Percentiles rank a stretch among this genome's conserved stretches.
Evolutionary conservation across 352 stramenopile species (phyloP).

Genomic region (Pythium periplocum): DNA sequence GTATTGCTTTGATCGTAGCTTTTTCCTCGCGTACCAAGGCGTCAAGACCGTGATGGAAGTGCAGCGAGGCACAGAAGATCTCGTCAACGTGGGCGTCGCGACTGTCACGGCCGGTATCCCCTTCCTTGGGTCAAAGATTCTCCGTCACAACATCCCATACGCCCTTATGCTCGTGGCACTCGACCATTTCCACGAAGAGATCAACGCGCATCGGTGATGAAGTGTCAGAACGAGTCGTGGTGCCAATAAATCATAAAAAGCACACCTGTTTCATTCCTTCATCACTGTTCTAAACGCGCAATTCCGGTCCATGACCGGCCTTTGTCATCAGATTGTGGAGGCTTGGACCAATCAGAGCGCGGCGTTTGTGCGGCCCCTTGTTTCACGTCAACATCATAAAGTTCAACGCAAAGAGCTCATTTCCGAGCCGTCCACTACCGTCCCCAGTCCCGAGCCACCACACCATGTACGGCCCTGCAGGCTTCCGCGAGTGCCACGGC

Average conservation of each 20-base stretch:
- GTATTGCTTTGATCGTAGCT: slow-evolving; percentile 24
- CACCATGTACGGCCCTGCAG: slow-evolving; percentile 40
- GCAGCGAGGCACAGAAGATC: slow-evolving; percentile 48
- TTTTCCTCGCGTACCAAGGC: slow-evolving; percentile 76
- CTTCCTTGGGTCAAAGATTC: slow-evolving; percentile 54
- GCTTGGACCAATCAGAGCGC: slow-evolving; percentile 10
- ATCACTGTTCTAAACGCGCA: background rate
- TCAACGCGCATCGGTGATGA: slow-evolving; percentile 43
- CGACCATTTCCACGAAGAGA: slow-evolving; percentile 79
- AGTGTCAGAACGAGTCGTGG: background rate
- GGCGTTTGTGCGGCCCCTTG: background rate
- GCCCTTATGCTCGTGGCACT: slow-evolving; percentile 71
- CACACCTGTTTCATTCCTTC: too few species aligned
- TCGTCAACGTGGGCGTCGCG: slow-evolving; percentile 54
- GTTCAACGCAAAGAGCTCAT: slow-evolving; percentile 11
- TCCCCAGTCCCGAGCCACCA: background rate
- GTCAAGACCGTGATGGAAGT: slow-evolving; percentile 66
- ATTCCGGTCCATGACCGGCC: slow-evolving; percentile 1
- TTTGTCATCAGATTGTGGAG: slow-evolving; percentile 6
- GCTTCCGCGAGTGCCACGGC: slow-evolving; percentile 94
- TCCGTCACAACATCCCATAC: slow-evolving; percentile 75
- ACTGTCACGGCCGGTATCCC: slow-evolving; percentile 39
- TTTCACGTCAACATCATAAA: slow-evolving; percentile 21
- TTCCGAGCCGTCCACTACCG: background rate
- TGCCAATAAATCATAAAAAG: too few species aligned